Conservation (phyloP, 495 filamentous ascomycete genomes). For the Apiosordaria backusii region DNA sequence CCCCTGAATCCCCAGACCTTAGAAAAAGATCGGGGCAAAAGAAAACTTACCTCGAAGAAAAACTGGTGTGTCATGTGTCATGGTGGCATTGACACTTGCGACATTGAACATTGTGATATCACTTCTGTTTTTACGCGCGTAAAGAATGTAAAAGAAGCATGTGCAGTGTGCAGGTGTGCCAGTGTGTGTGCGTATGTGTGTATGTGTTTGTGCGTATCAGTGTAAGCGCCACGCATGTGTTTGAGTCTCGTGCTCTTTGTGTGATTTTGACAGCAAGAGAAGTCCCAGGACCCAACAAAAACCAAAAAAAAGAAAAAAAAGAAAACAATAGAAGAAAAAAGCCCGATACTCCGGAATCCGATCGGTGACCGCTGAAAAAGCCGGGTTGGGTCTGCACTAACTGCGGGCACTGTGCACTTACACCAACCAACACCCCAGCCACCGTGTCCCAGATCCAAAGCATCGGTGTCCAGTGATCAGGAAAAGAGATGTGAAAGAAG, state of each 20-base stretch:
- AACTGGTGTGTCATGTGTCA: not conserved
- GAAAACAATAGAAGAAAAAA: conserved; percentile 4
- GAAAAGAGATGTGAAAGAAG: no score
- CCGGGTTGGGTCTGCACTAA: not conserved
- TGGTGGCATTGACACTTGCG: not conserved
- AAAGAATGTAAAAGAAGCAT: not conserved
- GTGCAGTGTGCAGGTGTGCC: not conserved
- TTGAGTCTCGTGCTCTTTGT: not conserved
- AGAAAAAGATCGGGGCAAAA: not conserved
- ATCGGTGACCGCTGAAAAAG: not conserved
- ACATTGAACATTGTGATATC: no score
- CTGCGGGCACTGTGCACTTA: not conserved
- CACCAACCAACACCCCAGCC: not conserved
- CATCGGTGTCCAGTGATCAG: not conserved
- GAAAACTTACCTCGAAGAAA: not conserved
- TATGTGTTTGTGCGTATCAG: not conserved
- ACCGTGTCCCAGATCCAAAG: not conserved
- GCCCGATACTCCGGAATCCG: not conserved
- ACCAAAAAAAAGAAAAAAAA: conserved; percentile 8
- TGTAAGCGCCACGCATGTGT: not conserved
- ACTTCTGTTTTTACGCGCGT: not conserved
- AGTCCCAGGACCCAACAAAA: not conserved
- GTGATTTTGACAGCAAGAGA: not conserved
- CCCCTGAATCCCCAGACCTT: not conserved
- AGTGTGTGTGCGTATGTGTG: not conserved